Evolutionary conservation across 2,329 filamentous ascomycete genomes (phyloP), one percentile per base, ranked within the genome.

Genomic region (Clonostachys rosea): DNA sequence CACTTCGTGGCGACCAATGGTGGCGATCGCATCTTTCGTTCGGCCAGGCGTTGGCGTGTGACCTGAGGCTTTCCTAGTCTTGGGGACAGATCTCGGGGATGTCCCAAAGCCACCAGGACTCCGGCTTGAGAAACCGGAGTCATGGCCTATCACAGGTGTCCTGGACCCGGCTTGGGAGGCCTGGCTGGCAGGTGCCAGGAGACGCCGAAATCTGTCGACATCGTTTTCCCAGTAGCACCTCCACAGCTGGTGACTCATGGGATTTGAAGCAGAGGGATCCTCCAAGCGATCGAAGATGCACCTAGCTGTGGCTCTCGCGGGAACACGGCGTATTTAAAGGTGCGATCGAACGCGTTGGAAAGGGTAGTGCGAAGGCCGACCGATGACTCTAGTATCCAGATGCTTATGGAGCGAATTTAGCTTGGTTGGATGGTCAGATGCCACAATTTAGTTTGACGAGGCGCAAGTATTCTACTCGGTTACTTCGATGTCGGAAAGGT

Each of bases 231-330:
- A 87, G 68, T 92, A 97, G 68, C 83, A 89, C 80, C 91, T 91
- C 92, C 92, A 96, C 69, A 99, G 84, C 81, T 87, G 82, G 76
- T 91, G 87, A 86, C 89, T 97, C 92, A 97, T 94, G 83, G 83
- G 65, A 60, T 39, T 83, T 73, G 60, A 52, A 47, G 54, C 54
- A 56, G 49, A 58, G 60, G 51, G 56, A 57, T 64, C 61, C 68
- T 67, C 67, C 63, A 65, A 63, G 67, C 73, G 70, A 74, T 81
- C 77, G 71, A 72, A 76, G 73, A 67, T 68, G 79, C 86, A 85
- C 89, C 90, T 95, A 86, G 89, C 89, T 89, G 84, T 90, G 85
- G 86, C 59, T 83, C 87, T 86, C 87, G 55, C 56, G 48, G 85
- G 86, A 85, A 78, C 86, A 91, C 90, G 87, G 90, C 90, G 63